These are phyloP conservation scores for Aureobasidium sp. DNA, from an alignment of 2,329 filamentous ascomycete species.

Conservation along the genomic window DNA sequence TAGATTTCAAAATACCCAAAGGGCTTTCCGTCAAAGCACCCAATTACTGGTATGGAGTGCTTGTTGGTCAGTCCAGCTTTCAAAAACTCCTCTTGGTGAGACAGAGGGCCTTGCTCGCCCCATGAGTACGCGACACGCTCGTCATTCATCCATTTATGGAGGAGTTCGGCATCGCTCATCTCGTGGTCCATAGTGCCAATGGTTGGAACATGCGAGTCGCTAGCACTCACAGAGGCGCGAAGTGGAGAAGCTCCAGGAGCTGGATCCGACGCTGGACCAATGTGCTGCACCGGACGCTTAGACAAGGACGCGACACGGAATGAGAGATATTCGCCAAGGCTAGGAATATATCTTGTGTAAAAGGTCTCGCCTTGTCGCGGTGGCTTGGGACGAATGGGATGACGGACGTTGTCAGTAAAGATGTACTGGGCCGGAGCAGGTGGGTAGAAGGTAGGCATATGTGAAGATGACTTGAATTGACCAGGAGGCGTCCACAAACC, in stretches of 20 bases:
- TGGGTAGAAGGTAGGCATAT: constrained; percentile 86
- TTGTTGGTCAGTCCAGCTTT: constrained; percentile 54
- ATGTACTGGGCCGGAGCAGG: constrained; percentile 75
- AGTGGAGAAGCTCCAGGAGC: constrained; percentile 17
- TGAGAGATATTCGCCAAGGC: constrained; percentile 73
- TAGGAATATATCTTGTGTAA: constrained; percentile 81
- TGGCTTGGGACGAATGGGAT: constrained; percentile 81
- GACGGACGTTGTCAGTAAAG: constrained; percentile 69
- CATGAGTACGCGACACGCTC: constrained; percentile 80
- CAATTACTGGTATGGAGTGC: constrained; percentile 86
- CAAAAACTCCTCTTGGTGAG: constrained; percentile 62
- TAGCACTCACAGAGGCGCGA: constrained; percentile 38
- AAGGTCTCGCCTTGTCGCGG: constrained; percentile 86
- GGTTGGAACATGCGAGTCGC: constrained; percentile 41
- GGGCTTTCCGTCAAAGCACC: constrained; percentile 87
- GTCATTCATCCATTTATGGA: constrained; percentile 84
- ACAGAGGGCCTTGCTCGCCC: constrained; percentile 56
- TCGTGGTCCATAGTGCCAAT: constrained; percentile 25
- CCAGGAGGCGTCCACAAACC: constrained; percentile 41
- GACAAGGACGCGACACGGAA: constrained; percentile 77
- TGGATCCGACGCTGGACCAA: constrained; percentile 45
- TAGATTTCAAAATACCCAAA: constrained; percentile 98
- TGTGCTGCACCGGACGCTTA: constrained; percentile 54
- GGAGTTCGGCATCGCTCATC: constrained; percentile 56
- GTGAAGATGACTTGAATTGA: constrained; percentile 74